Evolutionary conservation across 345 rosid genomes (phyloP).

Genomic region (Cardamine resedifolia): DNA sequence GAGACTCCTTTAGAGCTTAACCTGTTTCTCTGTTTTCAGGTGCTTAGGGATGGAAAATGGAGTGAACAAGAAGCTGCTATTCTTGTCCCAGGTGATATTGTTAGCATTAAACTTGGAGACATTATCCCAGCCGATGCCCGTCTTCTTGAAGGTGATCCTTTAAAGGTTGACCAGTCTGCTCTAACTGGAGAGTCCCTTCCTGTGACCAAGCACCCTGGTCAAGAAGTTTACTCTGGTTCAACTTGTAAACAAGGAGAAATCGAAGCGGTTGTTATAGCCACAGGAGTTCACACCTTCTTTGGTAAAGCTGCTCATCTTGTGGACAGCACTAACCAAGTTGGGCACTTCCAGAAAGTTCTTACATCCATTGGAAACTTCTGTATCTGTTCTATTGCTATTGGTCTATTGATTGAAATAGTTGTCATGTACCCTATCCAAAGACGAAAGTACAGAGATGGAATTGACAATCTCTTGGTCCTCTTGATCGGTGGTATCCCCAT

Average conservation of each 20-base stretch:
- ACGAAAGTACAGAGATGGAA: constrained; percentile 58
- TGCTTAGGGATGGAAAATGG: constrained; percentile 47
- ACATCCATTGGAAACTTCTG: constrained; percentile 59
- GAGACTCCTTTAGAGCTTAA: not conserved
- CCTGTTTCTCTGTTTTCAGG: constrained; percentile 24
- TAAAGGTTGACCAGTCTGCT: constrained; percentile 86
- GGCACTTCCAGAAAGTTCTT: constrained; percentile 48
- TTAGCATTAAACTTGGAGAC: constrained; percentile 75
- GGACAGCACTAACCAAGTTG: constrained; percentile 48
- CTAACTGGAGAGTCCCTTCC: constrained; percentile 91
- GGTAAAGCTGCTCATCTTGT: constrained; percentile 50
- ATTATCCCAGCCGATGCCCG: constrained; percentile 93
- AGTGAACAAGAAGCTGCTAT: constrained; percentile 47
- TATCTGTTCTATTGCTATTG: constrained; percentile 50
- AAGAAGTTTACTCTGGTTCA: constrained; percentile 47
- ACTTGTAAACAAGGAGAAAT: constrained; percentile 49
- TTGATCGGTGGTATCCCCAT: constrained; percentile 98
- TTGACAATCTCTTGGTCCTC: constrained; percentile 81
- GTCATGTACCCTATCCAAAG: constrained; percentile 54
- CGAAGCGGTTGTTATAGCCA: constrained; percentile 44
- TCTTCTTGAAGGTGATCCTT: constrained; percentile 82
- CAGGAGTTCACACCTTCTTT: constrained; percentile 45
- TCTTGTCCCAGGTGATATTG: constrained; percentile 45
- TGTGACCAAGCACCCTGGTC: constrained; percentile 43
- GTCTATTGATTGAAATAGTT: constrained; percentile 45